Evolutionary conservation across 805 yeast species (phyloP).

Genomic region (Lipomyces chichibuensis): DNA sequence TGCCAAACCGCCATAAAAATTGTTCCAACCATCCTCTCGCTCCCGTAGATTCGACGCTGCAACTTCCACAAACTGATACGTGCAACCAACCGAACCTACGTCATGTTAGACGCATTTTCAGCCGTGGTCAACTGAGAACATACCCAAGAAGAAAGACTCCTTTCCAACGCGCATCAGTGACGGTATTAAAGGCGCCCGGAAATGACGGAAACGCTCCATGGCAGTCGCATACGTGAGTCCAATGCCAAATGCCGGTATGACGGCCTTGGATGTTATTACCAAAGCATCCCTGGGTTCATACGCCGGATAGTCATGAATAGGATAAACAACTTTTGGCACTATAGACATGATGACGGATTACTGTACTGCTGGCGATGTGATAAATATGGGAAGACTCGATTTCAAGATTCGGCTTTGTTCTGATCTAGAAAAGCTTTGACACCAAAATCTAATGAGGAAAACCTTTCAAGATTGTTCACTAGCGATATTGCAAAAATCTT

Average conservation of each 20-base stretch:
- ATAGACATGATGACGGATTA: constrained; percentile 20
- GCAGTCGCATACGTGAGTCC: constrained; percentile 16
- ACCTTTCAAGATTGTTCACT: too few species aligned
- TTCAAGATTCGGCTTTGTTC: too few species aligned
- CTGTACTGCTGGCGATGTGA: not conserved
- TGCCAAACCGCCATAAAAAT: constrained; percentile 28
- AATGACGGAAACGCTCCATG: constrained; percentile 23
- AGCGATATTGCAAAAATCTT: too few species aligned
- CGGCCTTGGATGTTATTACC: constrained; percentile 50
- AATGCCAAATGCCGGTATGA: constrained; percentile 12
- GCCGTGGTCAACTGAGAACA: not conserved
- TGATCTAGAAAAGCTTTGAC: too few species aligned
- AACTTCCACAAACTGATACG: constrained; percentile 49
- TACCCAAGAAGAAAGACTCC: constrained; percentile 11
- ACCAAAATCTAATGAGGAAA: too few species aligned
- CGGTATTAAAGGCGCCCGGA: constrained; percentile 1
- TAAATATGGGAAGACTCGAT: not conserved
- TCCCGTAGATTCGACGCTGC: constrained; percentile 63
- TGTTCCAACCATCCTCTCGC: constrained; percentile 63
- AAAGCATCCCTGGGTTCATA: constrained; percentile 62
- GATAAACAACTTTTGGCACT: constrained; percentile 37
- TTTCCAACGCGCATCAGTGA: constrained; percentile 18
- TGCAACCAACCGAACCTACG: constrained; percentile 57
- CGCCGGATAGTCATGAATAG: constrained; percentile 47
- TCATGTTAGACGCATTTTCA: constrained; percentile 30